Evolutionary conservation across 1,284 basidiomycete species (phyloP), one percentile per base, ranked within the genome.

Genomic region (Coniferiporia sulphurascens): DNA sequence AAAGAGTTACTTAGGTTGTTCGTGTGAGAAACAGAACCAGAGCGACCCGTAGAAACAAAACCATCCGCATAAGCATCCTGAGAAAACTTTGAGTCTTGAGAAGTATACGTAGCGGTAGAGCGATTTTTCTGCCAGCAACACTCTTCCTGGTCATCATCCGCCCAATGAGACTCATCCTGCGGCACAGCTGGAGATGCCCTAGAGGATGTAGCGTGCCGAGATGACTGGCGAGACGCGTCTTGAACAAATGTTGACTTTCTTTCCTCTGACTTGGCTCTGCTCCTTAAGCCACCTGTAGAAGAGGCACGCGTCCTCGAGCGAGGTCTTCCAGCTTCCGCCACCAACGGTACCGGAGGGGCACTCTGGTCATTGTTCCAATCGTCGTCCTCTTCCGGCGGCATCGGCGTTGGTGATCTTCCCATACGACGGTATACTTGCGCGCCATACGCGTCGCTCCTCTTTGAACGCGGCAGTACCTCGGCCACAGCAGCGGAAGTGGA

Each of bases 291-390:
- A 55, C 55, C 45, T 9, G 44, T 35, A 44, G 59, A 61, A n/a
- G 44, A 21, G 13, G 59, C 57, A 2, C 55, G 55, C 45, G 32
- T 53, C 38, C 59, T 57, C 32, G 59, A 17, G 13, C 49, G 49
- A 50, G 45, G 4, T 27, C 22, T 45, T 27, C 27, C 27, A 27
- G 27, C 2, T 10, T 38, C 48, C 36, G 6, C 15, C 3, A 27
- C 6, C 9, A 48, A 13, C 13, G 52, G 58, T 17, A 55, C 17
- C 38, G 58, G 46, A 5, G 58, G 58, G 13, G 48, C 52, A 15
- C 48, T 7, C 17, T 50, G 48, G 15, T 45, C 51, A 21, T 41
- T 8, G 15, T 19, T 55, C 58, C 58, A 55, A n/a, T 54, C 52
- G 32, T 55, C 58, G 34, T 55, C 50, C 48, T 49, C 45, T 13